Percentiles rank a stretch among this genome's conserved stretches.
Evolutionary conservation across 2,329 filamentous ascomycete genomes (phyloP).

Genomic region (Aspergillus luchuensis): DNA sequence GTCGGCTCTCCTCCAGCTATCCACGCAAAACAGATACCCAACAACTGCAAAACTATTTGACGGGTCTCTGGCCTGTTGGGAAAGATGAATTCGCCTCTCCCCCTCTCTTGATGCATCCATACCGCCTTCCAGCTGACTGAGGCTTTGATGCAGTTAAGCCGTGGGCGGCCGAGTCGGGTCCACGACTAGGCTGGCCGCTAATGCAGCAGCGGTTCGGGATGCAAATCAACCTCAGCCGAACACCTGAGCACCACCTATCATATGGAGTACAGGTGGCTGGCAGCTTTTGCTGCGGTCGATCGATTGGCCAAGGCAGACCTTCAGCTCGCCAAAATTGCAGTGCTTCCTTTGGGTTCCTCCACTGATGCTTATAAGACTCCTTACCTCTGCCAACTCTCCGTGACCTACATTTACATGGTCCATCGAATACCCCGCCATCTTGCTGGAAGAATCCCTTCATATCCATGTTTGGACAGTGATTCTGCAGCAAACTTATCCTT

Average conservation of each 20-base stretch:
- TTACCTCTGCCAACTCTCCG: neutral
- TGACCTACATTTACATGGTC: neutral
- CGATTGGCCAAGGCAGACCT: neutral
- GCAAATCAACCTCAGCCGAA: neutral
- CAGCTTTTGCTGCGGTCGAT: neutral
- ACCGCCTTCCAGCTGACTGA: neutral
- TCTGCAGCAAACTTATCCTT: neutral
- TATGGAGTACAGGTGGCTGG: neutral
- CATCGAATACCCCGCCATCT: neutral
- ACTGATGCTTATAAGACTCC: neutral
- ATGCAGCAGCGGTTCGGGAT: conserved; percentile 1
- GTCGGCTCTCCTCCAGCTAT: too few relatives aligned
- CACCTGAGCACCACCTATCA: conserved; percentile 1
- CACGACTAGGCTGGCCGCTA: conserved; percentile 1
- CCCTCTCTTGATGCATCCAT: neutral
- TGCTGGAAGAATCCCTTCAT: neutral
- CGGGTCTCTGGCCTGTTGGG: too few relatives aligned
- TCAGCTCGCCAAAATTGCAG: conserved; percentile 1
- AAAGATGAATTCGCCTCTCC: neutral
- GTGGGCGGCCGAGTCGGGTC: neutral
- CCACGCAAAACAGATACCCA: too few relatives aligned
- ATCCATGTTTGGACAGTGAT: too few relatives aligned
- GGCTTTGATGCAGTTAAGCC: neutral
- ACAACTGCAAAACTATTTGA: too few relatives aligned
- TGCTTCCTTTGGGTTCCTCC: neutral